phyloP scores from a whole-genome alignment of 257 asterid genomes.

The Plantago ovata region DNA sequence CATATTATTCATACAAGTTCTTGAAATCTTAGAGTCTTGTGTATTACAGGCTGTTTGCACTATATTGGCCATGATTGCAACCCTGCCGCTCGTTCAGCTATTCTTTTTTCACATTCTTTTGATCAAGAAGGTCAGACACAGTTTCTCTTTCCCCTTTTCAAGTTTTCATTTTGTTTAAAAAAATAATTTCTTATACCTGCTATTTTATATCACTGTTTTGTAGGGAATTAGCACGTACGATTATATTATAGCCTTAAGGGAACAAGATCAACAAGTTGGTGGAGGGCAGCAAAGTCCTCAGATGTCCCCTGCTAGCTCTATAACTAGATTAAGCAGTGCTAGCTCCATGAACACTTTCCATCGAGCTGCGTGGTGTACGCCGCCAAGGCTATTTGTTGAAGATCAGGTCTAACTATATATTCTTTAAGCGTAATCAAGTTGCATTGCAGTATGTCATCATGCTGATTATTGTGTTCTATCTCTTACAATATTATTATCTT shows the following conservation, averaged over 20 bases:
- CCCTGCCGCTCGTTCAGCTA: conserved; percentile 89
- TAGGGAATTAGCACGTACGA: conserved; percentile 98
- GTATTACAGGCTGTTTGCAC: conserved; percentile 80
- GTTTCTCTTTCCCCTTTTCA: background rate
- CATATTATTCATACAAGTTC: background rate
- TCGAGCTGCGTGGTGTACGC: conserved; percentile 98
- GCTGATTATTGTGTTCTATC: too few relatives aligned
- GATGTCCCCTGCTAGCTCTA: conserved; percentile 86
- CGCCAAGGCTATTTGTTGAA: conserved; percentile 92
- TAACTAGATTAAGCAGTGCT: conserved; percentile 87
- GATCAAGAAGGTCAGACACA: conserved; percentile 65
- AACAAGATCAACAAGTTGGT: conserved; percentile 79
- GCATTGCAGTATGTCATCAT: background rate
- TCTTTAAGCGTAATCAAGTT: background rate
- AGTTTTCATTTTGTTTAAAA: conserved; percentile 7
- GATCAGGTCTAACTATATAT: conserved; percentile 62
- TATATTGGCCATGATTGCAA: conserved; percentile 95
- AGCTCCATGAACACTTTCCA: conserved; percentile 88
- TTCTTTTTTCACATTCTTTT: conserved; percentile 98
- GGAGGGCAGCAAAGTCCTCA: conserved; percentile 94
- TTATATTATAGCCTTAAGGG: conserved; percentile 93
- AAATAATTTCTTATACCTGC: background rate
- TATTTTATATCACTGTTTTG: conserved; percentile 14
- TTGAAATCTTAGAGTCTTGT: conserved; percentile 13
- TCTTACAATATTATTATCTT: conserved; percentile 6